These are phyloP conservation scores for Collybia sordida DNA, from an alignment of 768 basidiomycete species.

Conservation along the genomic window DNA sequence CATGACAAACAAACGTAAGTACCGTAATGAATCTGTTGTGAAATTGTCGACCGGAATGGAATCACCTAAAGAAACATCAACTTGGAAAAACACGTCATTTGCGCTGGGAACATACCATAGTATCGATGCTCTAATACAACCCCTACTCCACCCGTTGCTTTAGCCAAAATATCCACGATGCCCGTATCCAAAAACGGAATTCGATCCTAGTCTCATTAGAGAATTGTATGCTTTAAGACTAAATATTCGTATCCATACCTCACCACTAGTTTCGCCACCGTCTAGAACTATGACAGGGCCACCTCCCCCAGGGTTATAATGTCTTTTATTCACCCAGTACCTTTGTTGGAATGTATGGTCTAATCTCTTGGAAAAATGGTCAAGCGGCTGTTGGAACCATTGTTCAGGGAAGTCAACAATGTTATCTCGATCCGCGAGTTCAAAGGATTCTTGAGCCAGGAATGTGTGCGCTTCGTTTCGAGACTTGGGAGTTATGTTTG, in stretches of 20 bases:
- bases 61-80: conserved; percentile 42
- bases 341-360: conserved; percentile 77
- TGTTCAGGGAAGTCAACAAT: conserved; percentile 48
- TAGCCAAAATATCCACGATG: conserved; percentile 83
- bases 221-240: neutral
- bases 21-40: conserved; percentile 82
- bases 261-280: conserved; percentile 90
- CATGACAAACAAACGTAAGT: conserved; percentile 5
- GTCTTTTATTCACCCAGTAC: conserved; percentile 88
- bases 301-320: conserved; percentile 68
- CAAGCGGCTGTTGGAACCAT: conserved; percentile 83
- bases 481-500: conserved; percentile 5
- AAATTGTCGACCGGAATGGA: conserved; percentile 78
- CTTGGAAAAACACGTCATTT: conserved; percentile 4
- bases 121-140: conserved; percentile 93
- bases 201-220: conserved; percentile 33
- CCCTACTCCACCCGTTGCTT: conserved; percentile 83
- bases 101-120: conserved; percentile 54
- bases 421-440: conserved; percentile 2
- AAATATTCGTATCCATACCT: conserved; percentile 39
- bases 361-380: conserved; percentile 64
- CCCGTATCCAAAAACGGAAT: conserved; percentile 71
- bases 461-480: conserved; percentile 9
- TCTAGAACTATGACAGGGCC: conserved; percentile 91
- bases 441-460: conserved; percentile 18